phyloP scores from a whole-genome alignment of 1,139 yeast genomes.

The Yamadazyma kanchanaburiensis region DNA sequence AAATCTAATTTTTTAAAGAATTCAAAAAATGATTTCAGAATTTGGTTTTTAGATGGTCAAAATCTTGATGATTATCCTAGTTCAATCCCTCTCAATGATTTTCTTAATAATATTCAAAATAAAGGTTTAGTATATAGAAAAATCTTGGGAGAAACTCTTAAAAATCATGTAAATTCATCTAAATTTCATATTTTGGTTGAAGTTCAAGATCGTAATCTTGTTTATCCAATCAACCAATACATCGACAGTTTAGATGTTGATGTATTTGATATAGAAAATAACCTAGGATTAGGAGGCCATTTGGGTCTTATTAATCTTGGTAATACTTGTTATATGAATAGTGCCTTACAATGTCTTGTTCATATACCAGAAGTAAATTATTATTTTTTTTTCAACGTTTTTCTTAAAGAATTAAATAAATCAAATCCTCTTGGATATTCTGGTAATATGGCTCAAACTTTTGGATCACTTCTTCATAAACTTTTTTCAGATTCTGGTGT shows the following conservation, averaged over 20 bases:
- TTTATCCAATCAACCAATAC: conserved; percentile 29
- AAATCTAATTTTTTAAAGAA: conserved; percentile 17
- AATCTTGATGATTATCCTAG: conserved; percentile 22
- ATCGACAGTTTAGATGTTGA: conserved; percentile 6
- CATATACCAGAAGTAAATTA: conserved; percentile 83
- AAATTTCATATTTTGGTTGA: conserved; percentile 36
- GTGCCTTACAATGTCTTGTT: conserved; percentile 85
- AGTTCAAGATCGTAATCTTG: conserved; percentile 18
- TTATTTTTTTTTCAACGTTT: conserved; percentile 67
- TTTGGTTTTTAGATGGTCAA: conserved; percentile 37
- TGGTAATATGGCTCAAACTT: conserved; percentile 77
- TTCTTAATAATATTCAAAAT: conserved; percentile 27
- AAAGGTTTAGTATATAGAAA: conserved; percentile 29
- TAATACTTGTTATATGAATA: conserved; percentile 95
- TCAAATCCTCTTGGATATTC: conserved; percentile 76
- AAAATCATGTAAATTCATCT: conserved; percentile 24
- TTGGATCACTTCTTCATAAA: conserved; percentile 61
- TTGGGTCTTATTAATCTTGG: conserved; percentile 81
- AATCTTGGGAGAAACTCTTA: conserved; percentile 22
- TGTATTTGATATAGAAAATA: conserved; percentile 14
- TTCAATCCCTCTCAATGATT: conserved; percentile 21
- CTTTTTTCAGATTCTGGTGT: conserved; percentile 40
- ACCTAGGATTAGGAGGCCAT: conserved; percentile 27
- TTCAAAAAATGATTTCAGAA: conserved; percentile 20
- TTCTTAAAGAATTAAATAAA: conserved; percentile 62